Percentiles rank a stretch among this genome's conserved stretches.
phyloP scores from a whole-genome alignment of 257 asterid genomes.

The Ilex asprella region DNA sequence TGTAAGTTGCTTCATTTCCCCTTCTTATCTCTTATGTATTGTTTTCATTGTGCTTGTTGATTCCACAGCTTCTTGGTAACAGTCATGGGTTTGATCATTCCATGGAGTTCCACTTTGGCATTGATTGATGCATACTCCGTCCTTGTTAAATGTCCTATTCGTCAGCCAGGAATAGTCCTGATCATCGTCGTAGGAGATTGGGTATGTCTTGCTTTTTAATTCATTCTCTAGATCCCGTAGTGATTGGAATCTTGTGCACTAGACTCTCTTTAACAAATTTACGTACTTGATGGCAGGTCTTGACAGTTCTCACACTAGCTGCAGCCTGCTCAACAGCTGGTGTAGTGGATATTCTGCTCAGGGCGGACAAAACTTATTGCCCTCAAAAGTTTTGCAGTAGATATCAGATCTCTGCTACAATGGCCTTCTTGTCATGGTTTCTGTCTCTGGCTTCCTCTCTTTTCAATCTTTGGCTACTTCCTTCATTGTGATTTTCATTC shows the following conservation, averaged over 20 bases:
- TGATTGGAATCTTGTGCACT: too few species aligned
- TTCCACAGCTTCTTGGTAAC: conserved; percentile 56
- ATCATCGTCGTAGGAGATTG: conserved; percentile 59
- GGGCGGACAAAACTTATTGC: conserved; percentile 52
- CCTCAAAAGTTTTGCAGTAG: conserved; percentile 41
- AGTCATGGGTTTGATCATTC: conserved; percentile 70
- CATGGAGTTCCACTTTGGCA: conserved; percentile 78
- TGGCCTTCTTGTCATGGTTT: conserved; percentile 61
- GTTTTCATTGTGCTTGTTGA: too few species aligned
- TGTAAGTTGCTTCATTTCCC: background rate
- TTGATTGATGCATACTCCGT: conserved; percentile 58
- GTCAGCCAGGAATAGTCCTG: conserved; percentile 44
- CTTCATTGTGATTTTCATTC: conserved; percentile 26
- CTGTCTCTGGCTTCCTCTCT: conserved; percentile 49
- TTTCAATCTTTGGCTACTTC: conserved; percentile 58
- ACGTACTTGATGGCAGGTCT: conserved; percentile 31
- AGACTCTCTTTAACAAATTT: conserved; percentile 14
- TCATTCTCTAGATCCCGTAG: too few species aligned
- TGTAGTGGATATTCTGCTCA: conserved; percentile 50
- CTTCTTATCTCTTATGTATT: background rate
- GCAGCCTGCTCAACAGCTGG: conserved; percentile 72
- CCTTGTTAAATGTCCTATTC: conserved; percentile 36
- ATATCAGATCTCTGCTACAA: conserved; percentile 53
- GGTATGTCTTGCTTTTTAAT: conserved; percentile 35
- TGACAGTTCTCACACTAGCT: conserved; percentile 51